phyloP scores from a whole-genome alignment of 257 asterid species.

The Scutellaria barbata region DNA sequence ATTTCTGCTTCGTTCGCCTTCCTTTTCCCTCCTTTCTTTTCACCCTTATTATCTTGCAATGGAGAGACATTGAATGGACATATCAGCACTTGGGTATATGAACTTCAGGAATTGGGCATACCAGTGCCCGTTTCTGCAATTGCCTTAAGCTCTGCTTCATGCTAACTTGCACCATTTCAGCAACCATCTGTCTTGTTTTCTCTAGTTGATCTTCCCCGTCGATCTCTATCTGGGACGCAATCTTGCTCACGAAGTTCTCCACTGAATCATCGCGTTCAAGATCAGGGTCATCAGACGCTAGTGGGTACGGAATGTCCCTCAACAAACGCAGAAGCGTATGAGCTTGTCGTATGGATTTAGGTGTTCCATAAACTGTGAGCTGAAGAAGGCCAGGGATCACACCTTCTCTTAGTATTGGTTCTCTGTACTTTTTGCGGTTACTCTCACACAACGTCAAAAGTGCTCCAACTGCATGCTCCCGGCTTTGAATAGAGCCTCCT shows the following conservation, averaged over 20 bases:
- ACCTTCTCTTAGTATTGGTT: constrained; percentile 79
- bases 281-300: constrained; percentile 42
- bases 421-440: constrained; percentile 68
- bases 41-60: constrained; percentile 34
- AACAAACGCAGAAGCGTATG: constrained; percentile 63
- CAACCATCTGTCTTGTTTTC: constrained; percentile 75
- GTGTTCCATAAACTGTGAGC: constrained; percentile 79
- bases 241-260: constrained; percentile 65
- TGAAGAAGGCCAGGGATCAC: constrained; percentile 89
- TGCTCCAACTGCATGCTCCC: constrained; percentile 83
- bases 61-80: background rate
- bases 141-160: constrained; percentile 89
- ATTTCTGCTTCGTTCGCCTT: constrained; percentile 12
- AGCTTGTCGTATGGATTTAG: constrained; percentile 61
- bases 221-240: constrained; percentile 65
- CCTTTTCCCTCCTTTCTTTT: too few relatives aligned
- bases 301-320: constrained; percentile 67
- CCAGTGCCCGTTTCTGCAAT: constrained; percentile 69
- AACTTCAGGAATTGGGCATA: constrained; percentile 61
- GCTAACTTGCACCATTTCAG: constrained; percentile 92
- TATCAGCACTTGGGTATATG: constrained; percentile 50
- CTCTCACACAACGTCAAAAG: constrained; percentile 74
- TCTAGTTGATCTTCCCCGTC: constrained; percentile 69
- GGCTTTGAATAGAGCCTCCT: constrained; percentile 69
- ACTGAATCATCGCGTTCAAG: constrained; percentile 56